phyloP scores from a whole-genome alignment of 768 basidiomycete species.

The Piloderma croceum region DNA sequence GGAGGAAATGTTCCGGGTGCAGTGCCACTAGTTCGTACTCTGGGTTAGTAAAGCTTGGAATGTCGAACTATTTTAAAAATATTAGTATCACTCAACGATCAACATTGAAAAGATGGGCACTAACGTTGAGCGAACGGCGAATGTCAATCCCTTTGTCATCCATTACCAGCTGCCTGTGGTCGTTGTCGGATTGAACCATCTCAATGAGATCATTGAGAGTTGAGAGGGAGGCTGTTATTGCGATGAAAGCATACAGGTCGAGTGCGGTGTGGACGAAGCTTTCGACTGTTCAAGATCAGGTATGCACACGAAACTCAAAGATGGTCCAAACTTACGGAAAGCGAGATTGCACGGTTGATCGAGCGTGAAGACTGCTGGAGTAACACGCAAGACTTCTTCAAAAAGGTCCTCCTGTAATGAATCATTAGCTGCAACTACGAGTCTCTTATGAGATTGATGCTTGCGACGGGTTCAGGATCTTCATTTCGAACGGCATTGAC shows the following conservation, averaged over 20 bases:
- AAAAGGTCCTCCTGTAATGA: slow-evolving; percentile 11
- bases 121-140: slow-evolving; percentile 10
- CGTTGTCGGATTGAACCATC: slow-evolving; percentile 16
- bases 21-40: slow-evolving; percentile 15
- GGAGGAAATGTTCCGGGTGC: slow-evolving; percentile 18
- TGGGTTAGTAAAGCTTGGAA: slow-evolving; percentile 11
- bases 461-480: slow-evolving; percentile 14
- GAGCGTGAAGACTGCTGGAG: slow-evolving; percentile 10
- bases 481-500: slow-evolving; percentile 11
- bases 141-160: slow-evolving; percentile 6
- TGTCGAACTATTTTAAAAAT: slow-evolving; percentile 13
- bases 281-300: slow-evolving; percentile 16
- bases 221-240: slow-evolving; percentile 12
- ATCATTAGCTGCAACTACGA: slow-evolving; percentile 7
- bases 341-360: slow-evolving; percentile 15
- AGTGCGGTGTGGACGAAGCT: slow-evolving; percentile 13
- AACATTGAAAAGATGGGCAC: slow-evolving; percentile 5
- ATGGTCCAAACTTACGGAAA: slow-evolving; percentile 13
- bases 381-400: slow-evolving; percentile 9
- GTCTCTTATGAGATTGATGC: slow-evolving; percentile 6
- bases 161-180: slow-evolving; percentile 11
- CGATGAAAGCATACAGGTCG: slow-evolving; percentile 15
- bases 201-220: slow-evolving; percentile 14
- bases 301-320: not conserved
- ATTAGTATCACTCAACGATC: too few relatives aligned